Base-by-base conservation (phyloP, 495 filamentous ascomycete genomes). In the Lasiosphaeria hispida region DNA sequence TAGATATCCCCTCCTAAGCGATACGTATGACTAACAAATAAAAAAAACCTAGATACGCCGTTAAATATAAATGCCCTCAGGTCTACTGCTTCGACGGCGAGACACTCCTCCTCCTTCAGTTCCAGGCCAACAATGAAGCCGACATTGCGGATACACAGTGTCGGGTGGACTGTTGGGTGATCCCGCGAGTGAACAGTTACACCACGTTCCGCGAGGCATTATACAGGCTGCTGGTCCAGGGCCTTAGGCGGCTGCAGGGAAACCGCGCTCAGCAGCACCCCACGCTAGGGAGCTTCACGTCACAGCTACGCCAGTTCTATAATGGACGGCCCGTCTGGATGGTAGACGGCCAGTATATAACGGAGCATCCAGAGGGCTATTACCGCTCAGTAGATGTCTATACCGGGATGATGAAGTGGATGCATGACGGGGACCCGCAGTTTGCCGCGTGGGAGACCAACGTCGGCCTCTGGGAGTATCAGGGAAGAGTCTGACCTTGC, bases 11-110 rank as follows among this genome's bases (percentile, higher is more conserved):
- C 14, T 5, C 19, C 23, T 44, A 7, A 18, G 13, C 30, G 41
- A 40, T 7, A 54, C 23, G 6, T n/a, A 54, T 34, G 44, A 11
- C 23, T n/a, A 17, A 33, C 15, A n/a, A n/a, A n/a, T n/a, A n/a
- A 55, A 55, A 41, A 41, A 10, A 44, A 6, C 53, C 14, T 33
- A 63, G 61, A 17, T 63, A 63, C 36, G 53, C 61, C 7, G 52
- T 42, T 33, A 63, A 63, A 10, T 63, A 60, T 43, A 34, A 60
- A 14, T 54, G 48, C 23, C 50, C 55, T 2, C 55, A 62, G 23
- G 49, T 58, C 3, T 62, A 36, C 55, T 62, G 51, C 45, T 63
- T 48, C 17, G 52, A 63, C 55, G 60, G 60, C 55, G 9, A 42
- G 15, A 40, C 17, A 4, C 45, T 63, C n/a, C 19, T 63, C 14